These are phyloP conservation scores for Malassezia slooffiae DNA, from an alignment of 1,284 basidiomycete species.

Conservation along the genomic window DNA sequence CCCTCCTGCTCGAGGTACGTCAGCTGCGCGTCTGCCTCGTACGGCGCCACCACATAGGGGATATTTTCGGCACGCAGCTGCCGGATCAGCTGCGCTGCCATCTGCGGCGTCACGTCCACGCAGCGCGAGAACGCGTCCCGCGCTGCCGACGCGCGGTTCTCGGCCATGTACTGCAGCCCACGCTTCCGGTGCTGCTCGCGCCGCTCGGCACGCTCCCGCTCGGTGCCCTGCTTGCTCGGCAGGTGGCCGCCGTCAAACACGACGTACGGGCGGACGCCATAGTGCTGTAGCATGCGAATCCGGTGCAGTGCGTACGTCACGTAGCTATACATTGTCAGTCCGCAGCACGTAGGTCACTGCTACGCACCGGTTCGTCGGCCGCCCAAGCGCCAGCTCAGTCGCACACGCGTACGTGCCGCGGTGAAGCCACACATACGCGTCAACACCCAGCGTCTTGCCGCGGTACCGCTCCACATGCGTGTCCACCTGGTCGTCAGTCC, in stretches of 20 bases:
- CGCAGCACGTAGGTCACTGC: no score
- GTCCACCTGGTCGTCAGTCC: conserved; percentile 8
- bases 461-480: conserved; percentile 27
- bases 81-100: conserved; percentile 97
- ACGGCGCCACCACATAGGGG: conserved; percentile 82
- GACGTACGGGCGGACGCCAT: conserved; percentile 75
- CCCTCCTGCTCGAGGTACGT: conserved; percentile 77
- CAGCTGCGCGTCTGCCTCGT: conserved; percentile 96
- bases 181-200: conserved; percentile 52
- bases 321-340: conserved; percentile 52
- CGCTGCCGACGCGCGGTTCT: conserved; percentile 69
- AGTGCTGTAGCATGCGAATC: conserved; percentile 70
- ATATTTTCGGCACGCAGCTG: conserved; percentile 48
- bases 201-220: conserved; percentile 60
- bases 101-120: conserved; percentile 87
- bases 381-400: conserved; percentile 69
- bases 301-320: conserved; percentile 91
- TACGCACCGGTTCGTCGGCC: conserved; percentile 57
- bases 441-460: conserved; percentile 56
- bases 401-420: conserved; percentile 84
- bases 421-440: conserved; percentile 97
- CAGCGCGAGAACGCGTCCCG: conserved; percentile 81
- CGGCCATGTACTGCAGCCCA: conserved; percentile 62
- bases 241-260: conserved; percentile 95
- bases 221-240: conserved; percentile 84